phyloP scores from a whole-genome alignment of 2,329 filamentous ascomycete species.

The Microsporum ferrugineum region DNA sequence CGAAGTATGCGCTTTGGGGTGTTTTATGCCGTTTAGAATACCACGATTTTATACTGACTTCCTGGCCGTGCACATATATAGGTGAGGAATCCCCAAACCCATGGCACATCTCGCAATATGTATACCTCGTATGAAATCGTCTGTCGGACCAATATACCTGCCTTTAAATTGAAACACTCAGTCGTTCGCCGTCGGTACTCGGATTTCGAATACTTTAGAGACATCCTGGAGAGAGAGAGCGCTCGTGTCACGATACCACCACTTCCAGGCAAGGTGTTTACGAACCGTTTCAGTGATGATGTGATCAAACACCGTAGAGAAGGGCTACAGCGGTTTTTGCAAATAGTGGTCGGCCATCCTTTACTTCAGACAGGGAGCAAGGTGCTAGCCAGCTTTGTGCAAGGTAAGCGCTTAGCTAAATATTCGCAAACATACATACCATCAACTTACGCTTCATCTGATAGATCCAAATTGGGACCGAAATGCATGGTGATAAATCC shows the following conservation, averaged over 20 bases:
- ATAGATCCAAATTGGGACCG: conserved; percentile 62
- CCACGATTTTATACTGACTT: conserved; percentile 5
- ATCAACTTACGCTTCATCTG: conserved; percentile 5
- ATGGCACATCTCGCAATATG: conserved; percentile 89
- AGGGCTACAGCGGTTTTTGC: conserved; percentile 86
- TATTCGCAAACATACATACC: not conserved
- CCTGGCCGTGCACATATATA: conserved; percentile 30
- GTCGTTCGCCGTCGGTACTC: conserved; percentile 87
- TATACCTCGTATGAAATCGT: conserved; percentile 99
- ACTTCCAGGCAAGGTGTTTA: conserved; percentile 92
- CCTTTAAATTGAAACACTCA: conserved; percentile 88
- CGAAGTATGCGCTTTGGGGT: conserved; percentile 44
- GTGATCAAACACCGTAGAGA: conserved; percentile 91
- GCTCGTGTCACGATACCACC: conserved; percentile 92
- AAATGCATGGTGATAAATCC: conserved; percentile 57
- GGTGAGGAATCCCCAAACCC: conserved; percentile 88
- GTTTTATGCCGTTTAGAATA: not conserved
- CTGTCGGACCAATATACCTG: conserved; percentile 95
- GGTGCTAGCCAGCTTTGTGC: conserved; percentile 89
- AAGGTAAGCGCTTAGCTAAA: conserved; percentile 49
- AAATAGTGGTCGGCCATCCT: conserved; percentile 95
- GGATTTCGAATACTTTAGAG: conserved; percentile 97
- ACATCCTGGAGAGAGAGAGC: conserved; percentile 91
- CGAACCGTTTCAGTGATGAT: conserved; percentile 94
- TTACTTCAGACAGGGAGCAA: conserved; percentile 95